A percentile compares a stretch with the other conserved stretches of the same genome.
These are phyloP conservation scores for Penicillium sp. DNA, from an alignment of 2,329 filamentous ascomycete genomes.

Conservation along the genomic window DNA sequence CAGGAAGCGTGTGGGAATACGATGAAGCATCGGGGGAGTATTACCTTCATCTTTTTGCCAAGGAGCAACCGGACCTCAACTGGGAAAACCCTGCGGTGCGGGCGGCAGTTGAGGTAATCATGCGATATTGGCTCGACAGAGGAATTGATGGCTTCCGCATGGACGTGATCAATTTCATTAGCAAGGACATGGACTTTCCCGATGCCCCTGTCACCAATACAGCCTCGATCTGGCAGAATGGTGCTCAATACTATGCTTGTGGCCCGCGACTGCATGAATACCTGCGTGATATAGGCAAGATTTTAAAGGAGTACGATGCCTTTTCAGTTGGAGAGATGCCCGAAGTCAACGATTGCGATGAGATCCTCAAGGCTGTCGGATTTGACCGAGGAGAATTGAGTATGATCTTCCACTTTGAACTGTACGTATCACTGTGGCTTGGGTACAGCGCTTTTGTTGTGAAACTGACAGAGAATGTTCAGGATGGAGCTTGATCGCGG, in stretches of 20 bases:
- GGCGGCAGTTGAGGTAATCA: constrained; percentile 66
- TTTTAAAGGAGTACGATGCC: constrained; percentile 39
- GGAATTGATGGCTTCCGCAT: constrained; percentile 68
- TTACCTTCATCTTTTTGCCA: constrained; percentile 71
- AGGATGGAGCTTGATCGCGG: constrained; percentile 17
- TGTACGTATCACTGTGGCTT: too few species aligned
- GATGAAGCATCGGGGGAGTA: constrained; percentile 69
- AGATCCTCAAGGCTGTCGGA: constrained; percentile 63
- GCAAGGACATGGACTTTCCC: constrained; percentile 57
- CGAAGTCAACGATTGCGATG: constrained; percentile 54
- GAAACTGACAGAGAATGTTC: too few species aligned
- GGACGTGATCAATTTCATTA: constrained; percentile 69
- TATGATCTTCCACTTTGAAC: constrained; percentile 63
- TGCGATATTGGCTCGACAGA: constrained; percentile 73
- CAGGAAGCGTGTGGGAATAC: constrained; percentile 50
- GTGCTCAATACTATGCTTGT: constrained; percentile 3
- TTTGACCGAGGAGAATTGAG: constrained; percentile 59
- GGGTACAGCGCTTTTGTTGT: too few species aligned
- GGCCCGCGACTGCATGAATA: constrained; percentile 45
- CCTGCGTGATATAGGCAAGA: constrained; percentile 25
- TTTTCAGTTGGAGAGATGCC: constrained; percentile 49
- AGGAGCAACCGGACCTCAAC: constrained; percentile 76
- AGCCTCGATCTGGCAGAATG: background rate
- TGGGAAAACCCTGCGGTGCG: constrained; percentile 70
- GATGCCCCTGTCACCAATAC: constrained; percentile 49